These are phyloP conservation scores for Periconia sp. DNA, from an alignment of 2,329 filamentous ascomycete species.

Conservation along the genomic window DNA sequence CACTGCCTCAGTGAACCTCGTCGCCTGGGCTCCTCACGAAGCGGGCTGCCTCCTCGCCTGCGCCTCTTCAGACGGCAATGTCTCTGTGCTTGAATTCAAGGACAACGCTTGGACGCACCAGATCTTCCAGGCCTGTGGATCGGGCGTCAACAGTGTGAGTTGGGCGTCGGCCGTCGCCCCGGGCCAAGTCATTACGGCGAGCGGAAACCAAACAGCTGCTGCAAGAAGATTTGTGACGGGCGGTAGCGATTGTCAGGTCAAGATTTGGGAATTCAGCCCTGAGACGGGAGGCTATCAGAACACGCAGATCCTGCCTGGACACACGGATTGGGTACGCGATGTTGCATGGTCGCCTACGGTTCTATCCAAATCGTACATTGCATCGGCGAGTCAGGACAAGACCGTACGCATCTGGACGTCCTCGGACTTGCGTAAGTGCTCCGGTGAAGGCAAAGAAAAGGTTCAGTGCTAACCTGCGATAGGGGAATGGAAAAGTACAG, in stretches of 20 bases:
- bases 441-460: background rate
- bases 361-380: constrained; percentile 94
- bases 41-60: constrained; percentile 92
- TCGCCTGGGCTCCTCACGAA: constrained; percentile 97
- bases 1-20: constrained; percentile 94
- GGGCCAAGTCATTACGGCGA: constrained; percentile 77
- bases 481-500: constrained; percentile 81
- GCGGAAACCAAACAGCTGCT: constrained; percentile 55
- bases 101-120: constrained; percentile 91
- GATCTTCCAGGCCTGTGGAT: constrained; percentile 87
- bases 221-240: constrained; percentile 90
- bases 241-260: constrained; percentile 89
- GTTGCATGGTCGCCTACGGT: constrained; percentile 97
- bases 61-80: constrained; percentile 89
- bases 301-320: constrained; percentile 66
- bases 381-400: constrained; percentile 92
- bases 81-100: constrained; percentile 94
- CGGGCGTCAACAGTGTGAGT: constrained; percentile 92
- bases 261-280: constrained; percentile 79
- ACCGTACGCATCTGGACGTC: constrained; percentile 95
- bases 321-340: constrained; percentile 95
- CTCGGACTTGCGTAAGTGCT: constrained; percentile 38
- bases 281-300: constrained; percentile 57
- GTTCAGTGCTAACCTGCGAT: constrained; percentile 47
- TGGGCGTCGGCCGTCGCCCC: constrained; percentile 89